phyloP scores from a whole-genome alignment of 2,329 filamentous ascomycete species.

The Coniella vitis region DNA sequence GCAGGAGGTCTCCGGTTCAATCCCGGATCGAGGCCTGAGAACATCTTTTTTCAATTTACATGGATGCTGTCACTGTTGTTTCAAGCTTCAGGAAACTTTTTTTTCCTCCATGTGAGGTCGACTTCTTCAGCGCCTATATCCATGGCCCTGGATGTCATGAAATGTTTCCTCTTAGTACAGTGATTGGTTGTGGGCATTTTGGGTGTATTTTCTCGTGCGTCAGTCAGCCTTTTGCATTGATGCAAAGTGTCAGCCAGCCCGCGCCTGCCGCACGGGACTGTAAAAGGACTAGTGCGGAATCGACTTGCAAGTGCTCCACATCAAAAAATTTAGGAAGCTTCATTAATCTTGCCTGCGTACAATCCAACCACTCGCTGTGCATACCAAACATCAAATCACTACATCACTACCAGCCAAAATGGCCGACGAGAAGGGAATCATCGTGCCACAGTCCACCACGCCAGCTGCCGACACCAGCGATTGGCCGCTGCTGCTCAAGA shows the following conservation, averaged over 20 bases:
- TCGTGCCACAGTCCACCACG: conserved; percentile 83
- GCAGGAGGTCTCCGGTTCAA: conserved; percentile 5
- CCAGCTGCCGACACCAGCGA: conserved; percentile 77
- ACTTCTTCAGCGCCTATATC: neutral
- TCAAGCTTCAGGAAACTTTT: no score
- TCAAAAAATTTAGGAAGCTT: conserved; percentile 22
- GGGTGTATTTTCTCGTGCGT: neutral
- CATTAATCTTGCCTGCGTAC: neutral
- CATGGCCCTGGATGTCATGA: no score
- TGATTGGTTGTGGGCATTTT: neutral
- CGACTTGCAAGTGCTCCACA: conserved; percentile 6
- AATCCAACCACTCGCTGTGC: neutral
- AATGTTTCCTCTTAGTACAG: neutral
- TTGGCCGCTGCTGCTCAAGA: conserved; percentile 92
- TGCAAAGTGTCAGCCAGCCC: neutral
- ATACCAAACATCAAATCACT: neutral
- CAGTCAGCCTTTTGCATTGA: neutral
- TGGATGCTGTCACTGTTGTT: no score
- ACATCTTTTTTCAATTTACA: neutral
- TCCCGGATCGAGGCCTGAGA: neutral
- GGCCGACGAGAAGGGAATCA: conserved; percentile 68
- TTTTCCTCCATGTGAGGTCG: neutral
- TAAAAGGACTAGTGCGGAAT: conserved; percentile 3
- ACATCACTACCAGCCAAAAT: conserved; percentile 25
- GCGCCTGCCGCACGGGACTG: neutral